Conservation (phyloP, 2,329 filamentous ascomycete species). For the Aspergillus fumigatiaffinis region DNA sequence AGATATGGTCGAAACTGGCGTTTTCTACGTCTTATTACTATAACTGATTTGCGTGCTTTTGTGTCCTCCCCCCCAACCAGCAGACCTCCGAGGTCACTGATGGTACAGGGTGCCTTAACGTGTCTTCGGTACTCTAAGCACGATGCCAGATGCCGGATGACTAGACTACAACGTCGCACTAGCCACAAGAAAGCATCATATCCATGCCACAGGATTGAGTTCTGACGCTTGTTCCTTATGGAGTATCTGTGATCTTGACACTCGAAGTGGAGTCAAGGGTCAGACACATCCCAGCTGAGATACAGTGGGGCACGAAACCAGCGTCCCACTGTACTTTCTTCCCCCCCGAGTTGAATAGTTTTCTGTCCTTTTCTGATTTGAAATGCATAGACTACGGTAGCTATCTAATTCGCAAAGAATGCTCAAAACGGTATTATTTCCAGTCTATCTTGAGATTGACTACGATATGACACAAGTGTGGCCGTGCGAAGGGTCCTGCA, state of each 20-base stretch:
- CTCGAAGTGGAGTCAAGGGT: neutral
- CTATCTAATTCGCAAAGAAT: neutral
- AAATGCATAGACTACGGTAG: neutral
- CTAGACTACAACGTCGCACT: neutral
- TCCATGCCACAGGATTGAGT: neutral
- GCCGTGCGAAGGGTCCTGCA: neutral
- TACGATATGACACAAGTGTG: neutral
- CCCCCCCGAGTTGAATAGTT: neutral
- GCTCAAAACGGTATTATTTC: neutral
- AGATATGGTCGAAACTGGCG: neutral
- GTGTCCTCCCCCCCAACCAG: neutral
- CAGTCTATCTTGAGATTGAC: no score
- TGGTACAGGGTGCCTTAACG: no score
- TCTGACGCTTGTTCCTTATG: neutral
- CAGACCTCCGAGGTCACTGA: no score
- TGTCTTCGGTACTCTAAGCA: neutral
- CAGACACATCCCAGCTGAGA: neutral
- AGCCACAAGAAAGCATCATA: neutral
- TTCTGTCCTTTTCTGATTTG: neutral
- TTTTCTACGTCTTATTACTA: neutral
- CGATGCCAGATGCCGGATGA: no score
- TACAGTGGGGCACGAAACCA: neutral
- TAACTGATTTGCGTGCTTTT: neutral
- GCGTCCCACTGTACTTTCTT: neutral
- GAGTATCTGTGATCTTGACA: neutral